phyloP scores from a whole-genome alignment of 2,329 filamentous ascomycete genomes.

The Alternaria gaisen region DNA sequence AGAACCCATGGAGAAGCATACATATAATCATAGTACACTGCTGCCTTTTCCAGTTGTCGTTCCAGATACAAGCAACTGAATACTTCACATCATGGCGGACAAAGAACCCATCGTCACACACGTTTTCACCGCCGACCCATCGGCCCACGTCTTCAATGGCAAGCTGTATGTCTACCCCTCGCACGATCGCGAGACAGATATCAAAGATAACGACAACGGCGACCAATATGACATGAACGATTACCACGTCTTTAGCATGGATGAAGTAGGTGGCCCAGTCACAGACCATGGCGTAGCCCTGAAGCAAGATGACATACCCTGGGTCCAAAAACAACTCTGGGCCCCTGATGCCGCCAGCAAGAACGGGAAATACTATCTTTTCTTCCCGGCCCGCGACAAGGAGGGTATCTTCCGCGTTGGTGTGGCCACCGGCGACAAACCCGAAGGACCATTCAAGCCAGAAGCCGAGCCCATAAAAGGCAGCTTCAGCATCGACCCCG shows the following conservation, averaged over 20 bases:
- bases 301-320: conserved; percentile 71
- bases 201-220: conserved; percentile 82
- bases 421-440: conserved; percentile 70
- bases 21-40: conserved; percentile 12
- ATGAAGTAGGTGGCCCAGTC: conserved; percentile 65
- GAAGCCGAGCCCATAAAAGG: conserved; percentile 72
- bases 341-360: conserved; percentile 77
- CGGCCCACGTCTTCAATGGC: conserved; percentile 79
- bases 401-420: conserved; percentile 77
- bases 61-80: conserved; percentile 1
- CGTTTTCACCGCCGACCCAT: conserved; percentile 82
- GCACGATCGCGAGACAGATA: conserved; percentile 78
- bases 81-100: conserved; percentile 43
- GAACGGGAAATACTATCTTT: conserved; percentile 77
- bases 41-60: conserved; percentile 5
- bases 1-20: conserved; percentile 30
- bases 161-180: conserved; percentile 83
- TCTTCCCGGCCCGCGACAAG: conserved; percentile 78
- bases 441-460: conserved; percentile 74
- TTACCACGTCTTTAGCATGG: conserved; percentile 79
- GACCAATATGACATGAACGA: conserved; percentile 87
- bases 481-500: conserved; percentile 80
- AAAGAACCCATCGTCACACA: conserved; percentile 73
- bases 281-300: conserved; percentile 78
- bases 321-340: conserved; percentile 83